These are phyloP conservation scores for Penicillium flavigenum DNA, from an alignment of 495 filamentous ascomycete species.

Conservation along the genomic window DNA sequence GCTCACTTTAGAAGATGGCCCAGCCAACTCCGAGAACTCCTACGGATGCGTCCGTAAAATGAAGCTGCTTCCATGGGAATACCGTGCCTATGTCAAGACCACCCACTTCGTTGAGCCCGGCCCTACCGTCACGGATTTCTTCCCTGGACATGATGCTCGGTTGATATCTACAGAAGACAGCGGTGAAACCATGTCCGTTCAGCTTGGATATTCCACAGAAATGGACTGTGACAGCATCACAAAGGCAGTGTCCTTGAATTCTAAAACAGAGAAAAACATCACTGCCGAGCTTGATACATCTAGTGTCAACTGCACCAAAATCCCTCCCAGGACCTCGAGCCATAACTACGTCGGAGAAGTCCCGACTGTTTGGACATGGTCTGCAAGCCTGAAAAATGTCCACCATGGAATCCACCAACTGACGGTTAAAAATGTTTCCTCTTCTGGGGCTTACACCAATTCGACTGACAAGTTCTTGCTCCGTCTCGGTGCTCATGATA, in stretches of 20 bases:
- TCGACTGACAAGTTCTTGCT: slow-evolving; percentile 47
- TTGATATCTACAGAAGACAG: slow-evolving; percentile 42
- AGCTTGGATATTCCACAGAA: slow-evolving; percentile 30
- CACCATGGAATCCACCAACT: slow-evolving; percentile 49
- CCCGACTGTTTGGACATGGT: slow-evolving; percentile 44
- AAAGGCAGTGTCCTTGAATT: slow-evolving; percentile 45
- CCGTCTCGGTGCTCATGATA: slow-evolving; percentile 44
- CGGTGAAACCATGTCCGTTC: slow-evolving; percentile 15
- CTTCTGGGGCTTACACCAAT: slow-evolving; percentile 36
- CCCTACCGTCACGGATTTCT: slow-evolving; percentile 58
- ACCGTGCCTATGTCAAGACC: slow-evolving; percentile 56
- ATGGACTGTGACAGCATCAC: slow-evolving; percentile 57
- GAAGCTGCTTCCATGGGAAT: slow-evolving; percentile 55
- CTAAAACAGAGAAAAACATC: slow-evolving; percentile 35
- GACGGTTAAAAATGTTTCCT: slow-evolving; percentile 44
- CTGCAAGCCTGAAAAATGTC: slow-evolving; percentile 43
- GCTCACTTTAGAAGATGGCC: slow-evolving; percentile 33
- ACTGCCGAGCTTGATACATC: slow-evolving; percentile 28
- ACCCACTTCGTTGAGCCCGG: slow-evolving; percentile 43
- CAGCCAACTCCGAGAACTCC: background rate
- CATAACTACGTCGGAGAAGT: slow-evolving; percentile 18
- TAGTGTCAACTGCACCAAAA: slow-evolving; percentile 25
- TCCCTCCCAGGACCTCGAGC: slow-evolving; percentile 17
- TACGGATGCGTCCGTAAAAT: slow-evolving; percentile 49
- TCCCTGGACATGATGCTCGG: slow-evolving; percentile 58